Conservation (phyloP, 495 filamentous ascomycete species). For the Massariosphaeria phaeospora region DNA sequence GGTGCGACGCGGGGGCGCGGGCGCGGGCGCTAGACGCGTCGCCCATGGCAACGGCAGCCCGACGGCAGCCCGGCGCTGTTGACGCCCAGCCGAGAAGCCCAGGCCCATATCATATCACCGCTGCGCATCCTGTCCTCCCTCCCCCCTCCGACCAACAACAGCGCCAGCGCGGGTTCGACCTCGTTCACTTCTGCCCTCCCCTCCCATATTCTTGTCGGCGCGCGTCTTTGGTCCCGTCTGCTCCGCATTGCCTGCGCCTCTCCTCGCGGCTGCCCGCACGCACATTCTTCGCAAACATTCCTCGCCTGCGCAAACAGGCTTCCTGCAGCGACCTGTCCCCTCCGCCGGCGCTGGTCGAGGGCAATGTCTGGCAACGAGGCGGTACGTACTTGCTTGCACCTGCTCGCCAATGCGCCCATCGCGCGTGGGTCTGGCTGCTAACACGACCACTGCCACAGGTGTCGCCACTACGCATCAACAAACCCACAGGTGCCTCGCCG, state of each 20-base stretch:
- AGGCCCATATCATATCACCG: slow-evolving; percentile 1
- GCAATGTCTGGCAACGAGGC: slow-evolving; percentile 29
- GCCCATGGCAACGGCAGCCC: slow-evolving; percentile 1
- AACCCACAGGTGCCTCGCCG: slow-evolving; percentile 34
- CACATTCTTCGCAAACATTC: slow-evolving; percentile 31
- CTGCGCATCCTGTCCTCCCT: slow-evolving; percentile 6
- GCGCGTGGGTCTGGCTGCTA: slow-evolving; percentile 5
- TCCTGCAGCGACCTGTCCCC: slow-evolving; percentile 18
- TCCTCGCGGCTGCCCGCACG: too few species aligned
- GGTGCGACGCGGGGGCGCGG: not conserved
- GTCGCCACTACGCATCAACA: slow-evolving; percentile 43
- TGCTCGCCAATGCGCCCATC: not conserved
- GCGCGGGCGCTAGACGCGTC: not conserved
- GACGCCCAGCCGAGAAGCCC: not conserved
- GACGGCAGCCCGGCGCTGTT: slow-evolving; percentile 9
- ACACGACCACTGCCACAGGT: slow-evolving; percentile 38
- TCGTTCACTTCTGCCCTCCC: slow-evolving; percentile 20
- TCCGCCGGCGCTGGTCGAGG: not conserved
- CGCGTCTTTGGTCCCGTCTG: too few species aligned
- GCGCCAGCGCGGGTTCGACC: slow-evolving; percentile 20
- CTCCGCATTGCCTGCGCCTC: too few species aligned
- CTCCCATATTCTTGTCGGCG: too few species aligned
- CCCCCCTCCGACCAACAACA: slow-evolving; percentile 12
- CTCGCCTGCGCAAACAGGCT: slow-evolving; percentile 19
- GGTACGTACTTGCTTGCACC: slow-evolving; percentile 12